Conservation (phyloP, 2,329 filamentous ascomycete species). For the Kalaharituber pfeilii region DNA sequence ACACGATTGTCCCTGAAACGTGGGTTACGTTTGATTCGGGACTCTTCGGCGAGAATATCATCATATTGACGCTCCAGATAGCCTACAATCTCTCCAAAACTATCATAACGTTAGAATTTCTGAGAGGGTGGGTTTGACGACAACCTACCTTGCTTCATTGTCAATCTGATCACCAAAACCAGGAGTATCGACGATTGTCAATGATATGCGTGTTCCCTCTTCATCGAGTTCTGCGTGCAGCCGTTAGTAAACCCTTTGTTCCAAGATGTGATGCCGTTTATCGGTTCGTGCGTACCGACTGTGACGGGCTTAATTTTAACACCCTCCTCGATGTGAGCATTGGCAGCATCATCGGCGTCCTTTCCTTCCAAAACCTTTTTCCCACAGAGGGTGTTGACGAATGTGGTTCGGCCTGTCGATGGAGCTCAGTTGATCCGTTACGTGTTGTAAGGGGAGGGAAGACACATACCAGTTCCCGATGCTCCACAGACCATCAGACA, state of each 20-base stretch:
- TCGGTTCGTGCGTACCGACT: constrained; percentile 51
- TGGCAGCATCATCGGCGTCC: constrained; percentile 76
- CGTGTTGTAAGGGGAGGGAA: neutral
- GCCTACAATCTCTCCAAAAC: constrained; percentile 93
- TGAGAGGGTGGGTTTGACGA: neutral
- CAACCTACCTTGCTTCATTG: constrained; percentile 77
- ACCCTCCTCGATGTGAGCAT: constrained; percentile 84
- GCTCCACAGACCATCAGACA: constrained; percentile 99
- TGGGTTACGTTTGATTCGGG: constrained; percentile 99
- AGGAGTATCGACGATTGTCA: constrained; percentile 96
- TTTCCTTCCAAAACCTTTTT: constrained; percentile 81
- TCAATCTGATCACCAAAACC: constrained; percentile 98
- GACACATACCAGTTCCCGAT: constrained; percentile 74
- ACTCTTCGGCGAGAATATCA: constrained; percentile 97
- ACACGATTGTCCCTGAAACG: constrained; percentile 98
- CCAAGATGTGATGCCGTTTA: neutral
- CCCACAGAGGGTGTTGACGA: constrained; percentile 97
- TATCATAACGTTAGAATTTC: constrained; percentile 30
- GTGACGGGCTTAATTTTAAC: constrained; percentile 98
- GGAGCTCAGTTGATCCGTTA: constrained; percentile 1
- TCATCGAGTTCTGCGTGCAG: constrained; percentile 63
- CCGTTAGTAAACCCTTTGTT: neutral
- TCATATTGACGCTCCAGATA: constrained; percentile 99
- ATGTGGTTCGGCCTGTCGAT: constrained; percentile 71
- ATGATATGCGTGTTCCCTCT: constrained; percentile 91